Percentiles rank a stretch among this genome's conserved stretches.
phyloP scores from a whole-genome alignment of 305 asterid genomes.

The Solanum aculeatissimum region DNA sequence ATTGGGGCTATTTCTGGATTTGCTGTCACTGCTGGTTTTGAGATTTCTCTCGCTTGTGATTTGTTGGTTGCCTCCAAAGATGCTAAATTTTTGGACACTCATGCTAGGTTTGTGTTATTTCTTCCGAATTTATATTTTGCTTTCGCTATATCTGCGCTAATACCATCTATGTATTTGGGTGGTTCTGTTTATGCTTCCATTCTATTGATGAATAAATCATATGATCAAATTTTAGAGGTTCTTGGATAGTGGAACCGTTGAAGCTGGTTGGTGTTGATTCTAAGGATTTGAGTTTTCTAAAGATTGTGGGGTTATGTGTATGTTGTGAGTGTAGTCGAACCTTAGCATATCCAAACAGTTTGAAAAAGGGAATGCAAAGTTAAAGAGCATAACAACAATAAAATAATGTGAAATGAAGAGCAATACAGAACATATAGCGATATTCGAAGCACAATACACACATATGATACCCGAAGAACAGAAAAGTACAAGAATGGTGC shows the following conservation, averaged over 20 bases:
- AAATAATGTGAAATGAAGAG: neutral
- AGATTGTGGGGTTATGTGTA: neutral
- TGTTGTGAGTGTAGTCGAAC: too few relatives aligned
- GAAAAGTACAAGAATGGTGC: neutral
- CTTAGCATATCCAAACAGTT: neutral
- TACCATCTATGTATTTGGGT: neutral
- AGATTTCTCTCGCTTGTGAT: constrained; percentile 89
- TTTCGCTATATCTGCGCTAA: neutral
- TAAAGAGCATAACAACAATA: neutral
- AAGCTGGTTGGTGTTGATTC: neutral
- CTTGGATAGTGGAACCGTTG: neutral
- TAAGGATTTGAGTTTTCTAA: neutral
- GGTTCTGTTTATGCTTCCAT: neutral
- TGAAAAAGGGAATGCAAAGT: neutral
- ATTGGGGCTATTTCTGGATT: constrained; percentile 84
- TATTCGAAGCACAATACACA: neutral
- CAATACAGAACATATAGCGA: neutral
- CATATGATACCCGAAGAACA: neutral
- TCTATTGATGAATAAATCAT: neutral
- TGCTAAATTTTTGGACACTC: constrained; percentile 92
- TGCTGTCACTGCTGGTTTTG: constrained; percentile 94
- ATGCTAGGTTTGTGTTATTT: constrained; percentile 45
- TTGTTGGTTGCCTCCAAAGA: constrained; percentile 68
- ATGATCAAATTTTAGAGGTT: neutral
- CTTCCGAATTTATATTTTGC: neutral